Base-by-base conservation (phyloP, 345 rosid species). In the Euphorbia tirucalli region DNA sequence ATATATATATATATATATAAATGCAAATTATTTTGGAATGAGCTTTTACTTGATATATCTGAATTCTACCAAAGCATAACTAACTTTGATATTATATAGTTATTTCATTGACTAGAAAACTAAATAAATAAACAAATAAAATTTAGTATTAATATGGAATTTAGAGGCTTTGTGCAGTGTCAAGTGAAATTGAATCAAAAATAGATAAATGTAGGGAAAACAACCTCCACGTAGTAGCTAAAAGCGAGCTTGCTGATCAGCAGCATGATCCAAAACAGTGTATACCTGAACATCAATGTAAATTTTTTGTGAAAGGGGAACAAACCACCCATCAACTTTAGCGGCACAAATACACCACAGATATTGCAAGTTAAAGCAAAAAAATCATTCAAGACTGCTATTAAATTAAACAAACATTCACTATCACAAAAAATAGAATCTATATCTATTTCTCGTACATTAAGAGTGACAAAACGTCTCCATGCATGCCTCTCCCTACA, bases 401-500 rank as follows among this genome's bases (percentile, higher is more conserved):
- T 32, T 25, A 41, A 58, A 50, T 50, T 16, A 19, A 50, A 50
- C 4, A 22, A 55, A 22, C 5, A 22, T 24, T 41, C 48, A 61
- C 35, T 68, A 60, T 28, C 41, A 14, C 55, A 39, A 37, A n/a
- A 48, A 35, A 65, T 1, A 4, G 52, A 7, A 11, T 13, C 52
- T 13, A 1, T 15, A 25, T 27, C 16, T 57, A 22, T 28, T 61
- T 56, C 50, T 62, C 96, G 84, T 95, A 95, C 99, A 84, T 90
- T 74, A 95, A 75, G 79, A 93, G 97, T 67, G 98, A 86, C 75
- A 88, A 84, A 78, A 88, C 76, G 49, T 86, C 91, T 83, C 92
- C 99, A 69, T 92, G 99, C 97, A 95, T 88, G 79, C 99, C 98
- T 86, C 99, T 86, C 77, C 99, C 98, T 58, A 95, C 78, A 75